Evolutionary conservation across 169 alveolate genomes (phyloP), one percentile per base, ranked within the genome.

Genomic region (Babesia microti): DNA sequence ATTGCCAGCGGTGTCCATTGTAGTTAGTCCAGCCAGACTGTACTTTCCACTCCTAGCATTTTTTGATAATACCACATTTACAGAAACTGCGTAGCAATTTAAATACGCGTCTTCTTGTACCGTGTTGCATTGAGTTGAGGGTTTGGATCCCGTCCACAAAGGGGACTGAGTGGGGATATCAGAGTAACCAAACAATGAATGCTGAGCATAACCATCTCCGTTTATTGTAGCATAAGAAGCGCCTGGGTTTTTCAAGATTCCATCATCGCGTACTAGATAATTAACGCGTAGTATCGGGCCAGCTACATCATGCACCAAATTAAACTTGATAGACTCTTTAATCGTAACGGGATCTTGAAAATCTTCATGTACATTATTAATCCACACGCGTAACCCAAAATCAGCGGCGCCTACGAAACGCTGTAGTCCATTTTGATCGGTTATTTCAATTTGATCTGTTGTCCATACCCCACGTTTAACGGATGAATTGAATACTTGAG

Each of bases 1-100:
- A 40, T 75, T 75, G 14, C 85, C 79, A 6, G 82, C 85, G 3
- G 58, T 45, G 48, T 75, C 85, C 45, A 43, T 66, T 12, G 54
- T 50, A 7, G 55, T 30, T 14, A 75, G 15, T 6, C 48, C 59
- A 26, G 72, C 53, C 12, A 75, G 59, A 59, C 34, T 57, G 51
- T 69, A 68, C 24, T 58, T 51, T 11, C 79, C 70, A 12, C 72
- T 58, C 28, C 78, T 33, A 9, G 82, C 59, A 39, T 68, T 55
- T 23, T 29, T 7, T 27, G 68, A 70, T 18, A 75, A 22, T 6
- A 61, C 74, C 11, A 75, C 61, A 41, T 74, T 70, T 28, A 65
- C 59, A 15, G 79, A 32, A 12, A 75, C 72, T 47, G 52, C 68
- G 68, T 35, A 75, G 52, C 85, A 75, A 53, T 68, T 63, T 41